phyloP scores from a whole-genome alignment of 192 early-diverging fungal species.

The Entophlyctis helioformis region DNA sequence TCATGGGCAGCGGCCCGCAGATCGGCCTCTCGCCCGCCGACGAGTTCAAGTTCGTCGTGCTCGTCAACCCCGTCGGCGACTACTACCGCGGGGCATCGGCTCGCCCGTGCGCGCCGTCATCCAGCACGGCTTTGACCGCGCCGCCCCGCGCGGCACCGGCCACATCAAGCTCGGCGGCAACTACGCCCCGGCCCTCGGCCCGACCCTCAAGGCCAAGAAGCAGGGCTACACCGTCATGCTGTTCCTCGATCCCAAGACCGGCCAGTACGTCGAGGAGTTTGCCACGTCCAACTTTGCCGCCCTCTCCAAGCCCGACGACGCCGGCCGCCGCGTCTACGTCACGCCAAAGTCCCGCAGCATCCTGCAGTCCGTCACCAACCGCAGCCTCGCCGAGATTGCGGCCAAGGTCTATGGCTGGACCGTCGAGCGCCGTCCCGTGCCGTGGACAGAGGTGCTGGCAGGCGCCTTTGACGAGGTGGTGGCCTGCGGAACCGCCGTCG shows the following conservation, averaged over 20 bases:
- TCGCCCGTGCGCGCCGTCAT: constrained; percentile 55
- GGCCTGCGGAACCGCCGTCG: constrained; percentile 64
- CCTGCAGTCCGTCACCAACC: constrained; percentile 57
- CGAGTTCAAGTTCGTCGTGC: constrained; percentile 52
- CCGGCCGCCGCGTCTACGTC: constrained; percentile 42
- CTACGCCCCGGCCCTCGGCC: constrained; percentile 48
- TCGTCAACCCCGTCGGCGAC: constrained; percentile 56
- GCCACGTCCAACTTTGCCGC: constrained; percentile 69
- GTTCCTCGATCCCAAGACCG: constrained; percentile 56
- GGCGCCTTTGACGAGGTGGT: constrained; percentile 55
- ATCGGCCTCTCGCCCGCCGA: constrained; percentile 37
- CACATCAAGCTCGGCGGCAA: constrained; percentile 62
- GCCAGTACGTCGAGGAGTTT: constrained; percentile 61
- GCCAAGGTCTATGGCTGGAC: constrained; percentile 44
- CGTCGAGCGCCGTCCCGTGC: constrained; percentile 39
- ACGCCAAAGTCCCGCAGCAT: constrained; percentile 53
- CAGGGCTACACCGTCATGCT: constrained; percentile 58
- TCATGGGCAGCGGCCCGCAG: constrained; percentile 56
- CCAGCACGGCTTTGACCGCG: constrained; percentile 55
- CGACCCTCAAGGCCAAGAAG: constrained; percentile 45
- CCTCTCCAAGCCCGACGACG: constrained; percentile 36
- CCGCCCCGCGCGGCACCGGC: constrained; percentile 40
- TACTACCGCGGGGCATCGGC: constrained; percentile 29
- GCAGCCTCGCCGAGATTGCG: constrained; percentile 49
- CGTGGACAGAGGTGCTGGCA: constrained; percentile 40